Base-by-base conservation (phyloP, 495 filamentous ascomycete genomes). In the Clohesyomyces aquaticus region DNA sequence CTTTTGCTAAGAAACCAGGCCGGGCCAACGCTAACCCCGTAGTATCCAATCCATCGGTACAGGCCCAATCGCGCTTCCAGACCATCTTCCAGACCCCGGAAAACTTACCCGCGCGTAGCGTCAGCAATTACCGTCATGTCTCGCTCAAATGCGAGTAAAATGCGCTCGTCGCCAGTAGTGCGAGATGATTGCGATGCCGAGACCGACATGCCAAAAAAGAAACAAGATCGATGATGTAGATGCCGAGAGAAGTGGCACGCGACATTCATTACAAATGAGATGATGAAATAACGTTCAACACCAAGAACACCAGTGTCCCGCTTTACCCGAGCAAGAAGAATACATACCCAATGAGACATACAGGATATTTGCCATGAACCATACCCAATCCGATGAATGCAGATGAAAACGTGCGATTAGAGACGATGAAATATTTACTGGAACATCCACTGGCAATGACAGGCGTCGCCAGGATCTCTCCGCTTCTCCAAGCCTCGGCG, bases 371-470 rank as follows among this genome's bases (percentile, higher is more conserved):
- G 6, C 32, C 32, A 38, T 38, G 14, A 38, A 6, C 32, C 32
- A 14, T 6, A 38, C 32, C 32, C 32, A 38, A 38, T 38, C 32
- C 32, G 32, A 6, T 38, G 14, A 38, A 38, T 38, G 32, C 32
- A 38, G 32, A 8, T 18, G n/a, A 47, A 47, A 47, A 8, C 43
- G 43, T 42, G 35, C 9, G n/a, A 42, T 10, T 42, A 23, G 16
- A 47, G 4, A 6, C 14, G 43, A 47, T 47, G 43, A 6, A 56
- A 56, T 23, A 50, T 38, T 63, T 58, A 67, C 59, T 51, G 41
- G 46, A 63, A 63, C 61, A 72, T 61, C 74, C 74, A 76, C 59
- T 75, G 69, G 55, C 74, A 76, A 45, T 76, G 74, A 47, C 74
- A 76, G 29, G 61, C 59, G 4, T 57, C 66, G 0, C 61, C 16